Base-by-base conservation (phyloP, 371 early-diverging fungal species). In the Entomophthora muscae region DNA sequence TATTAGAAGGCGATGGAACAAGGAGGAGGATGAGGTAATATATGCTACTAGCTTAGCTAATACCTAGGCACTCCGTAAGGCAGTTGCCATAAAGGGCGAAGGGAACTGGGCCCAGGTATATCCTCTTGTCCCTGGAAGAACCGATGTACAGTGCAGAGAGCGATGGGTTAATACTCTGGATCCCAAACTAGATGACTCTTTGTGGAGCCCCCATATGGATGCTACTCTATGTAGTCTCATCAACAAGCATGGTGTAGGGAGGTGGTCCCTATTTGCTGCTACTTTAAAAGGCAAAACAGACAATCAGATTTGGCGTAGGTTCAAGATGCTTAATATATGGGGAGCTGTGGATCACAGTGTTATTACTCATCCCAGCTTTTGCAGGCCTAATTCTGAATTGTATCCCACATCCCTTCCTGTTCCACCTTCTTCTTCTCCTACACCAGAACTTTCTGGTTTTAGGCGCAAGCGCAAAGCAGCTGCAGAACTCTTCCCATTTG, bases 91-190 rank as follows among this genome's bases (percentile, higher is more conserved):
- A 58, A 85, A 83, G 66, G 92, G 91, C 10, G 73, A 72, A 2
- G 81, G 83, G 7, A 80, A 81, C 60, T 93, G 94, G 94, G 73
- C 73, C 29, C 82, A 79, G 64, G 71, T 93, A 23, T 81, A 82
- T 57, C 73, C 77, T 52, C 75, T 82, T 64, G 77, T 92, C 10
- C 80, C 78, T 0, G 84, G 85, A 23, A 73, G 91, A 53, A 91
- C 90, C 1, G 92, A 92, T 68, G 82, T 85, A 62, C 91, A 93
- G 64, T 91, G 91, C 61, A 79, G 94, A 30, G 93, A 93, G 68
- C 76, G 94, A 58, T 93, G 80, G 69, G 74, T 78, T 66, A 89
- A 90, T 69, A 75, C 83, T 0, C 65, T 89, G 28, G 74, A 80
- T 51, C 89, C 90, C 2, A 69, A 68, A 0, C 66, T 91, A 31